Conservation (phyloP, 2,329 filamentous ascomycete species). For the Colletotrichum orchidophilum region DNA sequence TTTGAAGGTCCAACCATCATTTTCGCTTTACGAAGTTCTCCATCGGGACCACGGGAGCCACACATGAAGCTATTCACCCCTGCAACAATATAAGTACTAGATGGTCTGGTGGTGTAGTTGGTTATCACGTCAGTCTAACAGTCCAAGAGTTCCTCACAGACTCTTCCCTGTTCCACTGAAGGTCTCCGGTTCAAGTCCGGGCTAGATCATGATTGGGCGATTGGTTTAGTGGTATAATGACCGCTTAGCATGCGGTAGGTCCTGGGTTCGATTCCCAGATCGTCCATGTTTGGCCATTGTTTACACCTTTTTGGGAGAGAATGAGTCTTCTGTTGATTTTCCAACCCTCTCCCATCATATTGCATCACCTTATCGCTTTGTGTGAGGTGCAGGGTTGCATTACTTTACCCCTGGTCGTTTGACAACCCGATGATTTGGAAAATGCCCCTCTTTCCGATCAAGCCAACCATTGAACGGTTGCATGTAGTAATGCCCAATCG, state of each 20-base stretch:
- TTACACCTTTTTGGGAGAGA: fast-evolving
- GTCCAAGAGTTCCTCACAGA: neutral
- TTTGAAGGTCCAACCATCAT: neutral
- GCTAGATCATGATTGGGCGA: conserved; percentile 1
- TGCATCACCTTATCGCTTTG: neutral
- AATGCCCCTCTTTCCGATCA: neutral
- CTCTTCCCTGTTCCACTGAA: neutral
- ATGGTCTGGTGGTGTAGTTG: conserved; percentile 47
- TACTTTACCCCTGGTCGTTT: neutral
- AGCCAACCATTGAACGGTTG: neutral
- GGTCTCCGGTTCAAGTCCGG: neutral
- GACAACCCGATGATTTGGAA: neutral
- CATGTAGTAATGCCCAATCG: neutral
- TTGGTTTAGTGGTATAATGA: conserved; percentile 31
- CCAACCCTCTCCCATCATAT: neutral
- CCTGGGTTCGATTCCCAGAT: conserved; percentile 25
- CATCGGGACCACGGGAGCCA: neutral
- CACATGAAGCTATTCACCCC: neutral
- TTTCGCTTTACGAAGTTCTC: neutral
- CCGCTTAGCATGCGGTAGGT: conserved; percentile 29
- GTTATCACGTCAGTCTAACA: conserved; percentile 60
- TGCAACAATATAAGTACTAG: neutral
- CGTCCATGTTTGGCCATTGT: neutral
- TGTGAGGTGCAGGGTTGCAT: neutral
- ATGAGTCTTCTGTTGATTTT: neutral